Percentiles rank a stretch among this genome's conserved stretches.
Conservation (phyloP, 2,329 filamentous ascomycete species). For the Penicillium capsulatum region DNA sequence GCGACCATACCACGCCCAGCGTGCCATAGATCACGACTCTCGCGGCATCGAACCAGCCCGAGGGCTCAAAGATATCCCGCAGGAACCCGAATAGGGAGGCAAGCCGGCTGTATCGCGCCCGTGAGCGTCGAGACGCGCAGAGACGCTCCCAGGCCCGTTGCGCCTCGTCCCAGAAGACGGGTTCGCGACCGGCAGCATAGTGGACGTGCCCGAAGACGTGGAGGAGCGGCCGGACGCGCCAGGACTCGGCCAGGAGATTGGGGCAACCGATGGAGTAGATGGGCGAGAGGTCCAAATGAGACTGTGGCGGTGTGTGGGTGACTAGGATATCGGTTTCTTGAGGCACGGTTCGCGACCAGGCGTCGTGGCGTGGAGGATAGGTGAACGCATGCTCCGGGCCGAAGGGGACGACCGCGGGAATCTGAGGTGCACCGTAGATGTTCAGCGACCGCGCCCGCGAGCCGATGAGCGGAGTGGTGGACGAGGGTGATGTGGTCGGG, state of each 20-base stretch:
- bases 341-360: slow-evolving; percentile 70
- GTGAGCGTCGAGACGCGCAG: slow-evolving; percentile 38
- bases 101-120: slow-evolving; percentile 24
- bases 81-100: slow-evolving; percentile 27
- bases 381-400: slow-evolving; percentile 71
- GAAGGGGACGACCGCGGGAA: slow-evolving; percentile 65
- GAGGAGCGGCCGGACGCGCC: slow-evolving; percentile 67
- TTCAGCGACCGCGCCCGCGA: slow-evolving; percentile 57
- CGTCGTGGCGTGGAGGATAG: slow-evolving; percentile 61
- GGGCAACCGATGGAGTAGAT: slow-evolving; percentile 66
- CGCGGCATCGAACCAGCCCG: slow-evolving; percentile 47
- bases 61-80: slow-evolving; percentile 35
- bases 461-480: slow-evolving; percentile 43
- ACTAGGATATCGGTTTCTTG: slow-evolving; percentile 70
- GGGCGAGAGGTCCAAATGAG: slow-evolving; percentile 57
- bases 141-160: slow-evolving; percentile 70
- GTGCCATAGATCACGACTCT: slow-evolving; percentile 52
- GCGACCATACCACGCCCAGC: slow-evolving; percentile 56
- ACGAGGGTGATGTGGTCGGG: slow-evolving; percentile 32
- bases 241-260: slow-evolving; percentile 65
- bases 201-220: slow-evolving; percentile 88
- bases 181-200: slow-evolving; percentile 65
- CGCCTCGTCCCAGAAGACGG: slow-evolving; percentile 69
- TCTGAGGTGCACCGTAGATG: slow-evolving; percentile 76
- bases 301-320: slow-evolving; percentile 73